Evolutionary conservation across 768 basidiomycete species (phyloP).

Genomic region (Agaricus sinodeliciosus): DNA sequence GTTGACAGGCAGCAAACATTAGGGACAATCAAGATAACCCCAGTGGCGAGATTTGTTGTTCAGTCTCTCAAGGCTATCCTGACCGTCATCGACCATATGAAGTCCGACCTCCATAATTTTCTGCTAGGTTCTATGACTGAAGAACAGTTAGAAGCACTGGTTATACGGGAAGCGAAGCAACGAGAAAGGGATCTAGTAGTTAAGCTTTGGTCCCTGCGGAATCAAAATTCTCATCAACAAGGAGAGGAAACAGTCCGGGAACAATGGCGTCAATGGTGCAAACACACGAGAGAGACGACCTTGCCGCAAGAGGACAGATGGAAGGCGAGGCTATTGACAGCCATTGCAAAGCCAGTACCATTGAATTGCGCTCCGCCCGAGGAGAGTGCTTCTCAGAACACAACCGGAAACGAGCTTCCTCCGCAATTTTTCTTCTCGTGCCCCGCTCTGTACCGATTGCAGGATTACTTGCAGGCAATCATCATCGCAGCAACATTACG

Average conservation of each 20-base stretch:
- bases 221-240: conserved; percentile 1
- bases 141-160: conserved; percentile 40
- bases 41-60: conserved; percentile 42
- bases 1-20: neutral
- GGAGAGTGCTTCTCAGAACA: neutral
- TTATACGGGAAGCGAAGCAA: conserved; percentile 45
- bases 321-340: conserved; percentile 41
- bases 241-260: conserved; percentile 23
- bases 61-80: conserved; percentile 43
- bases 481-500: conserved; percentile 57
- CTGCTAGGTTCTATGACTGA: conserved; percentile 64
- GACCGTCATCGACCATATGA: conserved; percentile 55
- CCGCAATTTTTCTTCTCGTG: conserved; percentile 59
- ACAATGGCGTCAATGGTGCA: conserved; percentile 27
- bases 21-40: conserved; percentile 5
- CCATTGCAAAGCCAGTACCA: conserved; percentile 31
- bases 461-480: conserved; percentile 68
- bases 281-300: neutral
- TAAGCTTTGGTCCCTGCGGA: conserved; percentile 34
- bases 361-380: conserved; percentile 33
- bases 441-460: conserved; percentile 48
- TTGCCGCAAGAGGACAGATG: conserved; percentile 26
- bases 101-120: conserved; percentile 59
- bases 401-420: conserved; percentile 41
- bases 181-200: conserved; percentile 51